Conservation (phyloP, 2,329 filamentous ascomycete genomes). For the Sporothrix luriei region DNA sequence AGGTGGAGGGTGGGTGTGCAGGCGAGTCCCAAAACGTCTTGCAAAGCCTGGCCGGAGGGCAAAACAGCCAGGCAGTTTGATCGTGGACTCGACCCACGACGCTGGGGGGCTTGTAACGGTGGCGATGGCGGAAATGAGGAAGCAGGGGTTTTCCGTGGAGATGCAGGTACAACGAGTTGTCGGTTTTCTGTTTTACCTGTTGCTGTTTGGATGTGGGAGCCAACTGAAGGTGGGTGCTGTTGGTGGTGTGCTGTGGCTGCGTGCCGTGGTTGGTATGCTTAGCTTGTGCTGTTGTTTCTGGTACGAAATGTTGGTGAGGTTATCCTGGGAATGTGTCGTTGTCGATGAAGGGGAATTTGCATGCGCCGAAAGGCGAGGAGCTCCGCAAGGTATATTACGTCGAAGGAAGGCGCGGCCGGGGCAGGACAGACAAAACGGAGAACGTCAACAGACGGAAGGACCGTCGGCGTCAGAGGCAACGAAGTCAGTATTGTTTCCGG, state of each 20-base stretch:
- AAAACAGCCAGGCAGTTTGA: slow-evolving; percentile 22
- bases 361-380: background rate
- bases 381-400: too few relatives aligned
- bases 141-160: slow-evolving; percentile 26
- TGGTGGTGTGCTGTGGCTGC: background rate
- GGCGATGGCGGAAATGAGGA: slow-evolving; percentile 31
- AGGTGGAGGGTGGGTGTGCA: slow-evolving; percentile 19
- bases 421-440: background rate
- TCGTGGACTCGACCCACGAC: slow-evolving; percentile 19
- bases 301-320: background rate
- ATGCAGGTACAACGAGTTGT: slow-evolving; percentile 7
- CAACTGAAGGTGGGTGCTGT: slow-evolving; percentile 3
- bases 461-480: background rate
- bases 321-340: background rate
- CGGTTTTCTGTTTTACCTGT: slow-evolving; percentile 2
- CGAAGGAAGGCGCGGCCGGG: background rate
- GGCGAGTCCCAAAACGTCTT: background rate
- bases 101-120: slow-evolving; percentile 30
- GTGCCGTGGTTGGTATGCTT: background rate
- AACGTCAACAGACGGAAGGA: slow-evolving; percentile 1
- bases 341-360: background rate
- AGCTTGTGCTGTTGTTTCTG: slow-evolving; percentile 4
- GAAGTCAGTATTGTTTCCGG: slow-evolving; percentile 19
- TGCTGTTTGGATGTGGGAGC: background rate
- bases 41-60: slow-evolving; percentile 4